Percentiles rank a stretch among this genome's conserved stretches.
These are phyloP conservation scores for Penicillium carneum DNA, from an alignment of 2,329 filamentous ascomycete species.

Conservation along the genomic window DNA sequence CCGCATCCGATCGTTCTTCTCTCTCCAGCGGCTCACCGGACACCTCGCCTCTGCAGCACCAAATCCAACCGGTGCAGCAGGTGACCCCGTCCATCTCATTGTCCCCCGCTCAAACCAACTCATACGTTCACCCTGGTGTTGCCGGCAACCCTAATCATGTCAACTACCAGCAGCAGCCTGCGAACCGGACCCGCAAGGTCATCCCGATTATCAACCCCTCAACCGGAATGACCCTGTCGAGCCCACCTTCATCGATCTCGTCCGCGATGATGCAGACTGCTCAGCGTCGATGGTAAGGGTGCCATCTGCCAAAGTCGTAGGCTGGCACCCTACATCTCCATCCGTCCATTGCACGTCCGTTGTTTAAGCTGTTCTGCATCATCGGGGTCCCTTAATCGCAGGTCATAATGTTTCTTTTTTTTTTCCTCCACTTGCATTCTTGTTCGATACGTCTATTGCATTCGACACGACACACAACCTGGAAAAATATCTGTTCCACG, in stretches of 20 bases:
- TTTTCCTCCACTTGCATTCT: conserved; percentile 36
- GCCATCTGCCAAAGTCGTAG: conserved; percentile 33
- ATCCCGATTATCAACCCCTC: conserved; percentile 97
- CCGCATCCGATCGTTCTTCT: conserved; percentile 88
- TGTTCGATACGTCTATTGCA: conserved; percentile 41
- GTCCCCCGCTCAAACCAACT: conserved; percentile 64
- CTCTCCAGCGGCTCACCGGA: conserved; percentile 93
- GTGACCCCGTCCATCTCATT: conserved; percentile 77
- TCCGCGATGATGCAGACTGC: conserved; percentile 67
- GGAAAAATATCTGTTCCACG: conserved; percentile 39
- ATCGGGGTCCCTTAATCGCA: conserved; percentile 46
- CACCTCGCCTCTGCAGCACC: conserved; percentile 87
- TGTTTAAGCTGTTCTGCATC: conserved; percentile 46
- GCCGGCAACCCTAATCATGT: conserved; percentile 72
- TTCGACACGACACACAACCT: conserved; percentile 41
- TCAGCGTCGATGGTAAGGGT: conserved; percentile 53
- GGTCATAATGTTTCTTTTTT: conserved; percentile 43
- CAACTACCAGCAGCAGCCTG: conserved; percentile 91
- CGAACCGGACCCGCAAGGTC: conserved; percentile 88
- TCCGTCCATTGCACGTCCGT: conserved; percentile 43
- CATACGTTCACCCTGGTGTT: conserved; percentile 69
- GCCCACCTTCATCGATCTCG: conserved; percentile 78
- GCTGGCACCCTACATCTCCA: conserved; percentile 37
- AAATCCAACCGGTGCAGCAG: conserved; percentile 73
- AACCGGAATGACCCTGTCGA: conserved; percentile 85